Percentiles rank a stretch among this genome's conserved stretches.
Conservation (phyloP, 306 rosid genomes). For the Hippophae gyantsensis region DNA sequence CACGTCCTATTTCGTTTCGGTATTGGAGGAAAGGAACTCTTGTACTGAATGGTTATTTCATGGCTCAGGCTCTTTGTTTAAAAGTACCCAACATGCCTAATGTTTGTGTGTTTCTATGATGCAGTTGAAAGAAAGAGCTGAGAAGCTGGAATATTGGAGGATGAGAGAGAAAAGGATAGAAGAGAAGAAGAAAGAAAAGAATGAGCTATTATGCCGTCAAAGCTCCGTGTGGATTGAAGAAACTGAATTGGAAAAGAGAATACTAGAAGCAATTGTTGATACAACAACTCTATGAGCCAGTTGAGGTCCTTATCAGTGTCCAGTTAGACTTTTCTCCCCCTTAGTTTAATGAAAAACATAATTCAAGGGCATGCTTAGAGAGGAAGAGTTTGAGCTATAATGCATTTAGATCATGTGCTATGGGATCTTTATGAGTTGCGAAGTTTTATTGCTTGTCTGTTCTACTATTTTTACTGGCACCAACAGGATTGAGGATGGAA, state of each 20-base stretch:
- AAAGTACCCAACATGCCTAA: background rate
- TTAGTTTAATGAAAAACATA: background rate
- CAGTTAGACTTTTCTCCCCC: background rate
- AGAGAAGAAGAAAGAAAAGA: constrained; percentile 52
- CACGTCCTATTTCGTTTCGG: no score
- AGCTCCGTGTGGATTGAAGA: constrained; percentile 72
- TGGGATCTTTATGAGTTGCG: no score
- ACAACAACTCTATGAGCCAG: constrained; percentile 25
- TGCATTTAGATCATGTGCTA: background rate
- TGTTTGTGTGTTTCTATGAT: background rate
- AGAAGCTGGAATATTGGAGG: constrained; percentile 72
- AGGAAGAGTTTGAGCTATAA: background rate
- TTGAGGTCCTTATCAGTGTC: background rate
- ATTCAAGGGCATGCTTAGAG: no score
- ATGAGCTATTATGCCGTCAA: constrained; percentile 34
- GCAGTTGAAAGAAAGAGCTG: constrained; percentile 75
- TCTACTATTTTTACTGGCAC: no score
- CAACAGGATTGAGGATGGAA: no score
- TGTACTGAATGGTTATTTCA: background rate
- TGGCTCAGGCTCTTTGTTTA: background rate
- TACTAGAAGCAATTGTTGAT: constrained; percentile 21
- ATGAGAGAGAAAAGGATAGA: constrained; percentile 36
- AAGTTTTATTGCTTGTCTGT: no score
- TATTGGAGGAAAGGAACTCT: no score
- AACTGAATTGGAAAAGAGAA: constrained; percentile 35